A percentile compares a stretch with the other conserved stretches of the same genome.
These are phyloP conservation scores for Physcomitrium patens DNA, from an alignment of 225 moss, liverwort and hornwort species.

Conservation along the genomic window DNA sequence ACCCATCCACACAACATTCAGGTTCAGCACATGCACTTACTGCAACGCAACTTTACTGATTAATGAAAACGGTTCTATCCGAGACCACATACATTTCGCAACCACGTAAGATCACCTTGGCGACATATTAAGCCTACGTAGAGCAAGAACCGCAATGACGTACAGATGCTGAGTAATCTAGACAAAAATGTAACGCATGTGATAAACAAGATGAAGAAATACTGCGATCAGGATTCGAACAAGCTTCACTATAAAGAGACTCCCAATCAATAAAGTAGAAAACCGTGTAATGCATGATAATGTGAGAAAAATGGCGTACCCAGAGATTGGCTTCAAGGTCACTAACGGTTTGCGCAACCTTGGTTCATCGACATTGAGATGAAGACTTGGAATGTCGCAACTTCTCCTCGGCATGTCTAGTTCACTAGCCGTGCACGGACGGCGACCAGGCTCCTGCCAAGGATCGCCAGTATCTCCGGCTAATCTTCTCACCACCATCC, in stretches of 20 bases:
- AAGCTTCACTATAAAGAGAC: too few relatives aligned
- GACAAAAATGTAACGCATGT: too few relatives aligned
- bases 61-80: too few relatives aligned
- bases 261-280: neutral
- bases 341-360: constrained; percentile 19
- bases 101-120: too few relatives aligned
- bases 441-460: constrained; percentile 2
- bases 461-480: constrained; percentile 30
- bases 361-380: constrained; percentile 9
- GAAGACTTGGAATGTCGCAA: constrained; percentile 1
- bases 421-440: neutral
- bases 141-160: too few relatives aligned
- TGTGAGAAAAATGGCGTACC: constrained; percentile 21
- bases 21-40: neutral
- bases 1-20: neutral
- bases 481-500: constrained; percentile 34
- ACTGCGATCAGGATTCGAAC: too few relatives aligned
- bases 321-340: constrained; percentile 20
- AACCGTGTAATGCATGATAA: neutral
- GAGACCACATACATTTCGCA: too few relatives aligned
- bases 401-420: constrained; percentile 36
- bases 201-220: too few relatives aligned
- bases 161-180: too few relatives aligned
- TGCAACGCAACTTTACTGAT: neutral
- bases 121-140: too few relatives aligned